These are phyloP conservation scores for Globisporangium barbulae DNA, from an alignment of 352 stramenopile species.

Conservation along the genomic window DNA sequence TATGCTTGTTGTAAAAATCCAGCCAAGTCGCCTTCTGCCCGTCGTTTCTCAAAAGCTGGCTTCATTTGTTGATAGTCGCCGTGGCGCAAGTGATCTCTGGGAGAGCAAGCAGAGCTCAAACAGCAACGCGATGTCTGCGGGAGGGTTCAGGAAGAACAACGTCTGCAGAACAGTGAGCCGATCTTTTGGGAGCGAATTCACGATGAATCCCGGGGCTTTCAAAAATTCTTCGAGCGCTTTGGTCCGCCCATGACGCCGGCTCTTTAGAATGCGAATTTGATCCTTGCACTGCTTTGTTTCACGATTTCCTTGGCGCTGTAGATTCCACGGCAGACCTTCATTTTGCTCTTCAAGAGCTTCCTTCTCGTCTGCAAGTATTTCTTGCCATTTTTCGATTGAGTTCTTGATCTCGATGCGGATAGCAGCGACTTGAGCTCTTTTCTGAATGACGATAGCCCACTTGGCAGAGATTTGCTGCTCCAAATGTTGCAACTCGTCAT, in stretches of 20 bases:
- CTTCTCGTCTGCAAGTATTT: conserved; percentile 7
- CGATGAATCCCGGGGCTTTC: conserved; percentile 26
- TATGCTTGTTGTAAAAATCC: conserved; percentile 18
- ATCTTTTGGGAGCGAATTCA: conserved; percentile 31
- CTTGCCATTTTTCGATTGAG: not conserved
- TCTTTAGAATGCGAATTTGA: not conserved
- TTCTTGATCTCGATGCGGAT: not conserved
- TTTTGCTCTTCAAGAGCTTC: conserved; percentile 2
- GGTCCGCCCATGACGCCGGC: not conserved
- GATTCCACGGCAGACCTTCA: not conserved
- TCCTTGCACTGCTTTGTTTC: not conserved
- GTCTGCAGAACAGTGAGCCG: conserved; percentile 23
- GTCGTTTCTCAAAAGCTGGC: not conserved
- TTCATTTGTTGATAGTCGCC: not conserved
- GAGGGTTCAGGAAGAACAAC: conserved; percentile 45
- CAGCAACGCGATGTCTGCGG: conserved; percentile 32
- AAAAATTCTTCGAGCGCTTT: conserved; percentile 15
- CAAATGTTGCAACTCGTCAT: not conserved
- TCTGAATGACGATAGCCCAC: not conserved
- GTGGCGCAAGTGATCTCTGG: conserved; percentile 32
- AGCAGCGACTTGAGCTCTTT: not conserved
- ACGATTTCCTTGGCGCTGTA: not conserved
- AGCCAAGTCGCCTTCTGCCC: conserved; percentile 18
- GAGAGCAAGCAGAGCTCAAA: conserved; percentile 36
- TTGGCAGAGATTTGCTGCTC: not conserved